These are phyloP conservation scores for Euclidium syriacum DNA, from an alignment of 345 rosid genomes.

Conservation along the genomic window DNA sequence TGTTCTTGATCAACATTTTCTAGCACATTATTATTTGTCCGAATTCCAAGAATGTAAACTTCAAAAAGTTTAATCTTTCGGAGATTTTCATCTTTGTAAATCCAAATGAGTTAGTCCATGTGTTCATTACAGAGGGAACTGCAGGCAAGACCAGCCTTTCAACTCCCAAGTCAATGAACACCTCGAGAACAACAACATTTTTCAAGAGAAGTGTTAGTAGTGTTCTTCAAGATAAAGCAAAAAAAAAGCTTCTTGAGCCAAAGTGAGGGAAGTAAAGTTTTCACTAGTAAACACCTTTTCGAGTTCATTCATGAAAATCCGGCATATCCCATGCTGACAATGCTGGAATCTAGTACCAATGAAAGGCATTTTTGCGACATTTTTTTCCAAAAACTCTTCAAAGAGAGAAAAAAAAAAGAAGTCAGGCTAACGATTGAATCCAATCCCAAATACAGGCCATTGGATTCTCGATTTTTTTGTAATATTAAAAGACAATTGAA, in stretches of 20 bases:
- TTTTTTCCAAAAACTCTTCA: constrained; percentile 59
- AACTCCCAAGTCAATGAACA: constrained; percentile 53
- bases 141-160: constrained; percentile 75
- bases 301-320: constrained; percentile 45
- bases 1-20: constrained; percentile 37
- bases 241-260: background rate
- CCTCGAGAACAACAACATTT: constrained; percentile 36
- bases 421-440: constrained; percentile 18
- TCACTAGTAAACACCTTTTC: constrained; percentile 44
- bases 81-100: constrained; percentile 48
- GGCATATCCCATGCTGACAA: constrained; percentile 58
- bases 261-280: background rate
- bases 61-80: constrained; percentile 47
- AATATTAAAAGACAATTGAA: constrained; percentile 1
- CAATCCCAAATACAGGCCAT: background rate
- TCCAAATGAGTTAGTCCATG: constrained; percentile 79
- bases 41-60: constrained; percentile 62
- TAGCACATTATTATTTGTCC: constrained; percentile 67
- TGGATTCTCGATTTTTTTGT: background rate
- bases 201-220: constrained; percentile 2
- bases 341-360: constrained; percentile 52
- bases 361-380: constrained; percentile 60
- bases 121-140: constrained; percentile 48
- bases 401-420: constrained; percentile 13
- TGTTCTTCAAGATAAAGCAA: background rate